These are phyloP conservation scores for Colletotrichum lupini DNA, from an alignment of 2,329 filamentous ascomycete species.

Conservation along the genomic window DNA sequence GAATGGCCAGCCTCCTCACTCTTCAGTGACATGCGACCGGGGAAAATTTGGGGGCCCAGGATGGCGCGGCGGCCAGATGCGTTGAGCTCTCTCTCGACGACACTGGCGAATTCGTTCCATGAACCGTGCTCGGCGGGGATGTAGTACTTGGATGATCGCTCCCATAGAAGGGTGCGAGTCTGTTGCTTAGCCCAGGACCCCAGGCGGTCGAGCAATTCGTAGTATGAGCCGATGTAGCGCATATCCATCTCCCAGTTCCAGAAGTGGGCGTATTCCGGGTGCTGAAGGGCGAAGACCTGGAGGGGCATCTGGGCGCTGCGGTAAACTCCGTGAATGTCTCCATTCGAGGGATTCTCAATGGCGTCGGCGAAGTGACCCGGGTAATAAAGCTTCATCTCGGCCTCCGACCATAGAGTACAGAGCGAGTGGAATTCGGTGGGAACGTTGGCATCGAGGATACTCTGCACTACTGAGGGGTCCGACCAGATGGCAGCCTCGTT, in stretches of 20 bases:
- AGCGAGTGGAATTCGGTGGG: constrained; percentile 82
- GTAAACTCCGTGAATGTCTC: constrained; percentile 76
- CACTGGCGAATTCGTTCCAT: constrained; percentile 77
- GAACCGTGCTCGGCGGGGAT: constrained; percentile 75
- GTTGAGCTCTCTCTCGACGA: constrained; percentile 71
- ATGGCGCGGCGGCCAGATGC: constrained; percentile 64
- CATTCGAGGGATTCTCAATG: constrained; percentile 67
- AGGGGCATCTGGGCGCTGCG: constrained; percentile 72
- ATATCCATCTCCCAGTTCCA: constrained; percentile 81
- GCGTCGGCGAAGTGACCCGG: constrained; percentile 76
- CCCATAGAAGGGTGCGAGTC: constrained; percentile 79
- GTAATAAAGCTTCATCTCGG: constrained; percentile 85
- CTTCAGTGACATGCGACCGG: constrained; percentile 57
- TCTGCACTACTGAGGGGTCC: constrained; percentile 78
- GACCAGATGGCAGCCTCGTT: constrained; percentile 84
- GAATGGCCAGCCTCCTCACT: constrained; percentile 64
- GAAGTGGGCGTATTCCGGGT: constrained; percentile 73
- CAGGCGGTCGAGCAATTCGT: constrained; percentile 79
- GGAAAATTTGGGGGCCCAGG: constrained; percentile 73
- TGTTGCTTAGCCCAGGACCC: constrained; percentile 75
- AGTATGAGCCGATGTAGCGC: constrained; percentile 72
- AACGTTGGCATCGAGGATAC: constrained; percentile 74
- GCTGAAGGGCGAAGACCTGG: constrained; percentile 71
- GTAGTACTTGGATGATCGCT: constrained; percentile 81
- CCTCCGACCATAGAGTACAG: constrained; percentile 86